Evolutionary conservation across 2,329 filamentous ascomycete genomes (phyloP).

Genomic region (Scedosporium boydii): DNA sequence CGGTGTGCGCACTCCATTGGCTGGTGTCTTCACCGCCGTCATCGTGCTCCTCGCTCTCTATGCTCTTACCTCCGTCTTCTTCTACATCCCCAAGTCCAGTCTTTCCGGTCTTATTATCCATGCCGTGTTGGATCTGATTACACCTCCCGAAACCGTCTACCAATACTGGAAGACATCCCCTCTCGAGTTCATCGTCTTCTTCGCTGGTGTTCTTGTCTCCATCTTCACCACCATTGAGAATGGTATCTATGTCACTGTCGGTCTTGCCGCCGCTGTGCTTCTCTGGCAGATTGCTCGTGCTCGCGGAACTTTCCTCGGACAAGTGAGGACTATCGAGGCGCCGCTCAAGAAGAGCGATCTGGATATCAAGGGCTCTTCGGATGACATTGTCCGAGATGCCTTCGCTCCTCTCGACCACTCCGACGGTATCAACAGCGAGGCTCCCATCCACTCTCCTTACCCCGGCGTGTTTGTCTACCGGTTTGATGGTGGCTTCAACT

Average conservation of each 20-base stretch:
- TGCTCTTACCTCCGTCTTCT: conserved; percentile 79
- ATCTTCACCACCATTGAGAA: conserved; percentile 84
- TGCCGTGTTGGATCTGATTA: conserved; percentile 86
- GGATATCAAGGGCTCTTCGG: conserved; percentile 6
- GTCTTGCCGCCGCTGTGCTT: conserved; percentile 65
- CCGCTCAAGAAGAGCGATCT: conserved; percentile 6
- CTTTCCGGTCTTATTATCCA: conserved; percentile 90
- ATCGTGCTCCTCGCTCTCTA: conserved; percentile 88
- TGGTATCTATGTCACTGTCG: conserved; percentile 83
- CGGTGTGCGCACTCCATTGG: conserved; percentile 83
- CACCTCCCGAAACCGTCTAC: conserved; percentile 81
- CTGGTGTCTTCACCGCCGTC: conserved; percentile 76
- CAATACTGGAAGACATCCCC: conserved; percentile 94
- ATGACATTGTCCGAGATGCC: conserved; percentile 12
- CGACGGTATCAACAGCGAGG: conserved; percentile 40
- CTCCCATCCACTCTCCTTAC: conserved; percentile 35
- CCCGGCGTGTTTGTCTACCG: conserved; percentile 47
- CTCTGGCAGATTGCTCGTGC: conserved; percentile 78
- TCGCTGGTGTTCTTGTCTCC: conserved; percentile 82
- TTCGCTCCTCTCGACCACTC: conserved; percentile 39
- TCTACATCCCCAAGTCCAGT: conserved; percentile 76
- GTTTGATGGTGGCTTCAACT: conserved; percentile 47
- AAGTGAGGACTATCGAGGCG: conserved; percentile 40
- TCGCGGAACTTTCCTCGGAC: conserved; percentile 73
- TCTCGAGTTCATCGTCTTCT: conserved; percentile 84